Percentiles rank a stretch among this genome's conserved stretches.
These are phyloP conservation scores for Plasmodium gallinaceum DNA, from an alignment of 169 alveolate species.

Conservation along the genomic window DNA sequence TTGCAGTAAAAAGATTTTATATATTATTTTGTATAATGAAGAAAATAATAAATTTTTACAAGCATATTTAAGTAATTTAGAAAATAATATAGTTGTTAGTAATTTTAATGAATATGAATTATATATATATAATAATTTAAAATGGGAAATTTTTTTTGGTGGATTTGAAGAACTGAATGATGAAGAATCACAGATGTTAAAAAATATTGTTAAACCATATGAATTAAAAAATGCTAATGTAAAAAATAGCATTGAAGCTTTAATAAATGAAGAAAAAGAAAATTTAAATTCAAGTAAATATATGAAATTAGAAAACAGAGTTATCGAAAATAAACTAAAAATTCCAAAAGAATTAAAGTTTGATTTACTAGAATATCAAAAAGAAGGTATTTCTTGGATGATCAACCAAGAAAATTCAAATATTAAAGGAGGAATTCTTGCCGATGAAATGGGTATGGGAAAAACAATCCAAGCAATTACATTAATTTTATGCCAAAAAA, in stretches of 20 bases:
- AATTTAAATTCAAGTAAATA: background rate
- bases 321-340: constrained; percentile 60
- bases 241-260: constrained; percentile 28
- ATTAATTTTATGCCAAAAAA: constrained; percentile 77
- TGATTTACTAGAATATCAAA: constrained; percentile 73
- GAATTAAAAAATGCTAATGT: constrained; percentile 14
- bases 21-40: constrained; percentile 35
- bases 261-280: constrained; percentile 60
- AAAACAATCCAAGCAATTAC: constrained; percentile 85
- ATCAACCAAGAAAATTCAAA: constrained; percentile 83
- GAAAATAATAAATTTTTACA: constrained; percentile 31
- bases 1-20: constrained; percentile 77
- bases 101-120: constrained; percentile 17
- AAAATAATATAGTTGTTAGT: constrained; percentile 4
- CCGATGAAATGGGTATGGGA: constrained; percentile 93
- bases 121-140: constrained; percentile 31
- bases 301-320: constrained; percentile 32
- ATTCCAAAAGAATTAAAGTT: constrained; percentile 76
- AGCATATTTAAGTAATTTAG: constrained; percentile 19
- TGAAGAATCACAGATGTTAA: constrained; percentile 33
- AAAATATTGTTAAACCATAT: constrained; percentile 35
- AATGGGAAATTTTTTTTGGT: constrained; percentile 70
- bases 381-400: constrained; percentile 89
- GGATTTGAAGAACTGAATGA: constrained; percentile 53
- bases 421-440: constrained; percentile 86